Conservation (phyloP, 345 rosid species). For the Geranium rotundifolium region DNA sequence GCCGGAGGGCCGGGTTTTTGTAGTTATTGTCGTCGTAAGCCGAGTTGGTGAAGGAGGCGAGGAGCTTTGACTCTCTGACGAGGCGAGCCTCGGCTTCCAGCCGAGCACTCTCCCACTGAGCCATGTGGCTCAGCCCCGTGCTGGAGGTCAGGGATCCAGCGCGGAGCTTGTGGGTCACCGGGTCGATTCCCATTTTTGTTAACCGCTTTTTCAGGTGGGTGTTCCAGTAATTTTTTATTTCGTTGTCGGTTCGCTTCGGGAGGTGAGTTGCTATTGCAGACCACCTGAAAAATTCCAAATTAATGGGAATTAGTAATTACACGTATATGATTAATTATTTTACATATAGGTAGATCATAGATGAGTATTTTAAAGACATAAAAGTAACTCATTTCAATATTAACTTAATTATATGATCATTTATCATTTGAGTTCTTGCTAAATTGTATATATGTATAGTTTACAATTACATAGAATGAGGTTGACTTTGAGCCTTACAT, state of each 20-base stretch:
- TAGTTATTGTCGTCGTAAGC: not conserved
- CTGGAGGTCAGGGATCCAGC: too few relatives aligned
- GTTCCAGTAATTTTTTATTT: not conserved
- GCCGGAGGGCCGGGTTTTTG: not conserved
- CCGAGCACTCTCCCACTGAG: slow-evolving; percentile 28
- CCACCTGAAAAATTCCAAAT: not conserved
- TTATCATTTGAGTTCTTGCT: too few relatives aligned
- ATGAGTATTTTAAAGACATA: too few relatives aligned
- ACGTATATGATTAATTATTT: too few relatives aligned
- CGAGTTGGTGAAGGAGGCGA: not conserved
- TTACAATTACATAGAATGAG: too few relatives aligned
- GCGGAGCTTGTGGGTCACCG: not conserved
- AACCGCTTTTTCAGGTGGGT: not conserved
- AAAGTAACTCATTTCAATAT: too few relatives aligned
- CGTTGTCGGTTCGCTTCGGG: not conserved
- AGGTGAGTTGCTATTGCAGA: not conserved
- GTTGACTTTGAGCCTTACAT: too few relatives aligned
- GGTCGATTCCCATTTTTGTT: not conserved
- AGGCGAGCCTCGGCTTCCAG: slow-evolving; percentile 24
- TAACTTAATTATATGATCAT: too few relatives aligned
- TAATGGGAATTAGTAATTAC: not conserved
- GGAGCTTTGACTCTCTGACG: slow-evolving; percentile 5
- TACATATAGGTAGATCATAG: too few relatives aligned
- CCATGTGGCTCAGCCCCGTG: slow-evolving; percentile 19
- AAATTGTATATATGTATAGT: too few relatives aligned